Evolutionary conservation across 495 filamentous ascomycete species (phyloP).

Genomic region (Penicillium paradoxum): DNA sequence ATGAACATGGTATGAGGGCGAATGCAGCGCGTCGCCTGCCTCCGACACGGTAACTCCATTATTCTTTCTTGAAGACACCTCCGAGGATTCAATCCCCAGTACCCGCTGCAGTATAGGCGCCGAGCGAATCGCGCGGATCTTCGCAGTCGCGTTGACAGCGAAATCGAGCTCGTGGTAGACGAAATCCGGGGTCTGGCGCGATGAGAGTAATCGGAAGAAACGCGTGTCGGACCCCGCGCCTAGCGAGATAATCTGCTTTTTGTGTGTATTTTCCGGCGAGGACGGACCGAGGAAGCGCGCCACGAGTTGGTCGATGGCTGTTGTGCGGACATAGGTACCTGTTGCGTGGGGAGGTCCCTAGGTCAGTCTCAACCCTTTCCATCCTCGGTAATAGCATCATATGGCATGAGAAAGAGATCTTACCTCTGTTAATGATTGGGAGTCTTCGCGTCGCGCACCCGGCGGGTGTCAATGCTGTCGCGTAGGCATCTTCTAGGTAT

Average conservation of each 20-base stretch:
- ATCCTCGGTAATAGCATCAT: neutral
- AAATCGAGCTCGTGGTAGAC: constrained; percentile 95
- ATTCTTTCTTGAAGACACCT: neutral
- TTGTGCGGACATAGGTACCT: constrained; percentile 94
- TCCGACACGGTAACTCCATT: constrained; percentile 31
- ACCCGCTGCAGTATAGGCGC: constrained; percentile 32
- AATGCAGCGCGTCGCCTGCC: constrained; percentile 38
- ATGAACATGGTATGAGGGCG: constrained; percentile 64
- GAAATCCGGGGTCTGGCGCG: constrained; percentile 33
- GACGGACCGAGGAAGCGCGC: constrained; percentile 55
- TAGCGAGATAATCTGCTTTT: constrained; percentile 85
- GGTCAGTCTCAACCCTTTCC: neutral
- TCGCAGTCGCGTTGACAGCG: constrained; percentile 61
- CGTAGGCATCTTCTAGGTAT: constrained; percentile 81
- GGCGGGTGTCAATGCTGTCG: constrained; percentile 55
- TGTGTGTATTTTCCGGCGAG: constrained; percentile 10
- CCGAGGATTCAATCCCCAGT: constrained; percentile 21
- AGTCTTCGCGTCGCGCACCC: constrained; percentile 50
- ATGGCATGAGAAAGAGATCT: constrained; percentile 1
- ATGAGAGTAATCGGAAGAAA: constrained; percentile 62
- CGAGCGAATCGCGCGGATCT: constrained; percentile 51
- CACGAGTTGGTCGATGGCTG: constrained; percentile 78
- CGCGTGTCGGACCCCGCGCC: constrained; percentile 94
- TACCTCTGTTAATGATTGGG: constrained; percentile 92
- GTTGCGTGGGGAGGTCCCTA: neutral